phyloP scores from a whole-genome alignment of 169 alveolate species.

The Hepatocystis sp. region DNA sequence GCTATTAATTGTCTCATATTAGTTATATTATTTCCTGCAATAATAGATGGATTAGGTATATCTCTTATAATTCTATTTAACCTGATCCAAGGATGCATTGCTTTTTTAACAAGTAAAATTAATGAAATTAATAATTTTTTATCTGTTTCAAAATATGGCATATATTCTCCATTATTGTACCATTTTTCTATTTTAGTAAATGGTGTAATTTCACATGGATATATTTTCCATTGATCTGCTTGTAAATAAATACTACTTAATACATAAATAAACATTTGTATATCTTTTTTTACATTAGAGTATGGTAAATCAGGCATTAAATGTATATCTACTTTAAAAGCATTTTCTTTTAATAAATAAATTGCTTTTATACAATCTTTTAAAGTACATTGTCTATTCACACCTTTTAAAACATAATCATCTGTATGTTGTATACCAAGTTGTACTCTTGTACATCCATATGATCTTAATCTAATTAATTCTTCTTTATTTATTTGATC shows the following conservation, averaged over 20 bases:
- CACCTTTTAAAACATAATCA: slow-evolving; percentile 86
- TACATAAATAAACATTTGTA: slow-evolving; percentile 90
- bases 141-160: slow-evolving; percentile 93
- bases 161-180: slow-evolving; percentile 88
- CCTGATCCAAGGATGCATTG: slow-evolving; percentile 96
- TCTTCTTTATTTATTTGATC: slow-evolving; percentile 92
- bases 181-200: slow-evolving; percentile 92
- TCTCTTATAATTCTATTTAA: slow-evolving; percentile 94
- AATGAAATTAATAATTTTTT: slow-evolving; percentile 83
- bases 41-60: slow-evolving; percentile 94
- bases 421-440: slow-evolving; percentile 95
- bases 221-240: slow-evolving; percentile 97
- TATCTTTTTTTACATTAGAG: slow-evolving; percentile 88
- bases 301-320: slow-evolving; percentile 96
- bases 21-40: slow-evolving; percentile 94
- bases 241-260: slow-evolving; percentile 90
- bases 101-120: slow-evolving; percentile 88
- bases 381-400: slow-evolving; percentile 89
- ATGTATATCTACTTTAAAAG: slow-evolving; percentile 95
- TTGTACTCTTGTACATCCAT: slow-evolving; percentile 95
- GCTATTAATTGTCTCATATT: slow-evolving; percentile 92
- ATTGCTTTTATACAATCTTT: slow-evolving; percentile 89
- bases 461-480: slow-evolving; percentile 86
- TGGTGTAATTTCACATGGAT: slow-evolving; percentile 96
- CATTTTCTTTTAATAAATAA: slow-evolving; percentile 91